Conservation (phyloP, 306 rosid genomes). For the Ormosia emarginata region DNA sequence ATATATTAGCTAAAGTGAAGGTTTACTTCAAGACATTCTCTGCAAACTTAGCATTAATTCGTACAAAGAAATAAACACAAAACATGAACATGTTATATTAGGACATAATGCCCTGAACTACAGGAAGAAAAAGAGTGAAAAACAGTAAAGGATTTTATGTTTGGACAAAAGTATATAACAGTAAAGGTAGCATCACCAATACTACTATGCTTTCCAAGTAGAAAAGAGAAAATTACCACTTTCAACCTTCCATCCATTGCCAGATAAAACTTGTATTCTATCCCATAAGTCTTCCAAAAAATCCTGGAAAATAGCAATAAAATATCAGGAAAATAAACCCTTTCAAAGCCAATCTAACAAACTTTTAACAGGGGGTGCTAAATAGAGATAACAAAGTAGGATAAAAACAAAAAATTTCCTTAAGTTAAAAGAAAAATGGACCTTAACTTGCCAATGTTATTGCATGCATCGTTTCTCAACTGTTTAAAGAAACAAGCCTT, state of each 20-base stretch:
- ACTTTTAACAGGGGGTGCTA: not conserved
- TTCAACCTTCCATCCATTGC: slow-evolving; percentile 90
- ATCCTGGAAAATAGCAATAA: slow-evolving; percentile 51
- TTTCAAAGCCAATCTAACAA: slow-evolving; percentile 5
- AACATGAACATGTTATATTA: not conserved
- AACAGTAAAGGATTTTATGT: not conserved
- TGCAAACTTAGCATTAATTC: not conserved
- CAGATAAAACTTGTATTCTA: slow-evolving; percentile 64
- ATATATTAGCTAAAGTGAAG: not conserved
- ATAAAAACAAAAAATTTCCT: not conserved
- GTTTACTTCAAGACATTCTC: not conserved
- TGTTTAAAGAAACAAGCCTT: not conserved
- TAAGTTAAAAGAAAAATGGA: not conserved
- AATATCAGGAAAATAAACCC: not conserved
- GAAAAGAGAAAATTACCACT: slow-evolving; percentile 62
- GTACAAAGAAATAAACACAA: not conserved
- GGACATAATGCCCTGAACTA: not conserved
- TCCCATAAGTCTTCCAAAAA: slow-evolving; percentile 96
- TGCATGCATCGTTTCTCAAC: not conserved
- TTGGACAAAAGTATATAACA: not conserved
- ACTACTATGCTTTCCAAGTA: slow-evolving; percentile 1
- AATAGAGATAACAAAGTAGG: not conserved
- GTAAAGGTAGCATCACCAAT: not conserved
- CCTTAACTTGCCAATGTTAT: not conserved
- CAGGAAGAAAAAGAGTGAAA: not conserved